Percentiles rank a stretch among this genome's conserved stretches.
phyloP scores from a whole-genome alignment of 768 basidiomycete genomes.

The Cystoderma amianthinum region DNA sequence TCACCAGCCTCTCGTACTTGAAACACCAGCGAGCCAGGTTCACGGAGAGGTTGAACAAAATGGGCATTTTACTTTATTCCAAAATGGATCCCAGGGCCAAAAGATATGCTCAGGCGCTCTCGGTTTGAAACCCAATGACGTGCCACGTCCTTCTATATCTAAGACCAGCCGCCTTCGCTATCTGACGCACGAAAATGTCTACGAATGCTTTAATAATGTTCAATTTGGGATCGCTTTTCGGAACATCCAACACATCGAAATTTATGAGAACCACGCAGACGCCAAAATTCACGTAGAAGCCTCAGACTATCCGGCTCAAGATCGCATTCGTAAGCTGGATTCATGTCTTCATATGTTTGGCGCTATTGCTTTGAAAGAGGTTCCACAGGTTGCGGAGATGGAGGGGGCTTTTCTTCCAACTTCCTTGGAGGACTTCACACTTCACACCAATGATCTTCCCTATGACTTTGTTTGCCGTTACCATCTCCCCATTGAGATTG shows the following conservation, averaged over 20 bases:
- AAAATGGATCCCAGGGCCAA: slow-evolving; percentile 11
- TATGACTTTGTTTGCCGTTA: slow-evolving; percentile 25
- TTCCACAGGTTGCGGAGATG: slow-evolving; percentile 14
- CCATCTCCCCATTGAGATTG: slow-evolving; percentile 20
- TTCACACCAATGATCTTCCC: slow-evolving; percentile 19
- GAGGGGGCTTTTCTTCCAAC: slow-evolving; percentile 24
- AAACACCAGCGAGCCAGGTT: slow-evolving; percentile 15
- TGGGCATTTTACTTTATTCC: slow-evolving; percentile 16
- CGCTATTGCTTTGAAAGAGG: slow-evolving; percentile 13
- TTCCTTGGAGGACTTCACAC: slow-evolving; percentile 20
- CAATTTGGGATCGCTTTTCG: slow-evolving; percentile 24
- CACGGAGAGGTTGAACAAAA: slow-evolving; percentile 12
- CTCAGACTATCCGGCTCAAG: slow-evolving; percentile 14
- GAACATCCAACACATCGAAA: slow-evolving; percentile 18
- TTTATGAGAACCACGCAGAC: slow-evolving; percentile 23
- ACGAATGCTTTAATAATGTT: slow-evolving; percentile 22
- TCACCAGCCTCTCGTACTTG: slow-evolving; percentile 21
- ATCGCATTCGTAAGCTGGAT: slow-evolving; percentile 25
- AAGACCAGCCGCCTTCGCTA: neutral
- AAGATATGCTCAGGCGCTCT: slow-evolving; percentile 21
- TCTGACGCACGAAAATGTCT: slow-evolving; percentile 9
- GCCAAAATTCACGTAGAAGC: slow-evolving; percentile 16
- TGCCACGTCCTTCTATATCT: neutral
- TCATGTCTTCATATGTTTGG: slow-evolving; percentile 28
- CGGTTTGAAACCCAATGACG: neutral